phyloP scores from a whole-genome alignment of 1,139 yeast species.

The Trichomonascaceae sp. region DNA sequence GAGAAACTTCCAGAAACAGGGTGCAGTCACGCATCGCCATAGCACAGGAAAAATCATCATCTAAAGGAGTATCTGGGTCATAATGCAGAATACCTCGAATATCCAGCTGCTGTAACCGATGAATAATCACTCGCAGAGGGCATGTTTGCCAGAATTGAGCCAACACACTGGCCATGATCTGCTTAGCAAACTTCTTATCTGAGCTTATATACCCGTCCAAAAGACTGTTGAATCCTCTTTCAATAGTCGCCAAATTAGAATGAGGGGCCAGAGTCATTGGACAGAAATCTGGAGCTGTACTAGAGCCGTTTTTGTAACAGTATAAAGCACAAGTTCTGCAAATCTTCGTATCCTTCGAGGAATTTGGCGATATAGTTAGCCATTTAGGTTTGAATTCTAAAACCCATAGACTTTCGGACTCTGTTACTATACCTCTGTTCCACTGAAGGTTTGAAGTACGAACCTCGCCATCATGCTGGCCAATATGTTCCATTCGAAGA shows the following conservation, averaged over 20 bases:
- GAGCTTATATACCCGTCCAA: not conserved
- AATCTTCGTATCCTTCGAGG: conserved; percentile 27
- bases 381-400: conserved; percentile 45
- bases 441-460: not conserved
- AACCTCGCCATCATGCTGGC: not conserved
- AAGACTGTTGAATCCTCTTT: conserved; percentile 13
- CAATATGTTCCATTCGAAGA: conserved; percentile 17
- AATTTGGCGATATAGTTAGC: conserved; percentile 34
- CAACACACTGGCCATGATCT: conserved; percentile 10
- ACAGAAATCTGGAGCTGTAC: conserved; percentile 29
- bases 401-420: conserved; percentile 8
- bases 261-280: conserved; percentile 31
- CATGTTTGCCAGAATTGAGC: conserved; percentile 14
- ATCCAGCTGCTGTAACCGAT: conserved; percentile 24
- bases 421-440: conserved; percentile 4
- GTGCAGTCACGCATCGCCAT: conserved; percentile 38
- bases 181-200: conserved; percentile 5
- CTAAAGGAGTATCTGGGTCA: conserved; percentile 14
- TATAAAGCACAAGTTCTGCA: conserved; percentile 44
- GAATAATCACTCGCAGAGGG: conserved; percentile 22
- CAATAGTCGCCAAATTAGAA: conserved; percentile 9
- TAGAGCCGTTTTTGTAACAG: conserved; percentile 21
- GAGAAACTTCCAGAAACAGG: conserved; percentile 22
- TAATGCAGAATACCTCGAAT: conserved; percentile 22
- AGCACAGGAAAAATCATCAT: conserved; percentile 27